These are phyloP conservation scores for Dryas alaskensis DNA, from an alignment of 306 rosid species.

Conservation along the genomic window DNA sequence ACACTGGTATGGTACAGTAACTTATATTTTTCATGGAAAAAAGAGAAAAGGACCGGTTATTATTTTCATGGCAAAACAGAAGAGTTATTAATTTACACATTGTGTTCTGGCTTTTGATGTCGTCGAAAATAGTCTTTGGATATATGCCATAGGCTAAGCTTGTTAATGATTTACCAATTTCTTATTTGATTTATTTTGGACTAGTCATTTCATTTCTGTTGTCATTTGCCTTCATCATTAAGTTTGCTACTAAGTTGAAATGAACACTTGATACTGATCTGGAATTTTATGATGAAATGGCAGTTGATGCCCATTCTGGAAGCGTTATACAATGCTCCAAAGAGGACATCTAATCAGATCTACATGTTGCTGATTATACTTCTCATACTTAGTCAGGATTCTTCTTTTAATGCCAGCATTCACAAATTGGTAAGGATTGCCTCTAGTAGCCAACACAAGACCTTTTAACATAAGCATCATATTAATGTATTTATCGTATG, in stretches of 20 bases:
- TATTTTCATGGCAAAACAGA: not conserved
- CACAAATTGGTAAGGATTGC: slow-evolving; percentile 74
- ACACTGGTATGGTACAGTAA: slow-evolving; percentile 69
- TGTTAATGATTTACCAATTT: not conserved
- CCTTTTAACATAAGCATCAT: slow-evolving; percentile 21
- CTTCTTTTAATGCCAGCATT: slow-evolving; percentile 94
- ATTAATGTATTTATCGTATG: slow-evolving; percentile 30
- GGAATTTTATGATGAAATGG: slow-evolving; percentile 37
- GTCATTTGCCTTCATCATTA: not conserved
- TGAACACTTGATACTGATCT: slow-evolving; percentile 18
- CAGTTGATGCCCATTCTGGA: slow-evolving; percentile 97
- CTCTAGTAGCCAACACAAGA: slow-evolving; percentile 7
- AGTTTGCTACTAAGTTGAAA: not conserved
- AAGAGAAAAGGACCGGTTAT: not conserved
- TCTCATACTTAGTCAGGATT: slow-evolving; percentile 97
- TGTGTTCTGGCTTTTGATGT: no score
- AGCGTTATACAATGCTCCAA: slow-evolving; percentile 85
- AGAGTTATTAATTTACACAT: not conserved
- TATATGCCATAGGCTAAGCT: not conserved
- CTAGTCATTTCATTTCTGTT: not conserved
- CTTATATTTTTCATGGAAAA: slow-evolving; percentile 18
- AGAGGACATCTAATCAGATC: slow-evolving; percentile 86
- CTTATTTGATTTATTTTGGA: not conserved
- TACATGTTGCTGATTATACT: slow-evolving; percentile 93
- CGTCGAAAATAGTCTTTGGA: not conserved